These are phyloP conservation scores for Metahyphopichia silvanorum DNA, from an alignment of 805 yeast genomes.

Conservation along the genomic window DNA sequence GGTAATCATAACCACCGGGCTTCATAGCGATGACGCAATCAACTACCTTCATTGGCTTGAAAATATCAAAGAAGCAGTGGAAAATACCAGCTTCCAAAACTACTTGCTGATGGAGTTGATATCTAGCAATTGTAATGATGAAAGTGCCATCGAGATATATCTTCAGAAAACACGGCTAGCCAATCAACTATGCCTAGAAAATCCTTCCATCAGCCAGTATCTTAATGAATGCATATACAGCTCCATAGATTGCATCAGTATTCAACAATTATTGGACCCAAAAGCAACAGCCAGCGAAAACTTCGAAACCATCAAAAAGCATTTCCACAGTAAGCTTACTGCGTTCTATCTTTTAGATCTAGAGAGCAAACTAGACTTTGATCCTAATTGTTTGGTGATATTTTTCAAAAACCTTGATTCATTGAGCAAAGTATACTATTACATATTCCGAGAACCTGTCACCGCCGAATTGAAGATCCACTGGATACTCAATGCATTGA, in stretches of 20 bases:
- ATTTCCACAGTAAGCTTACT: slow-evolving; percentile 13
- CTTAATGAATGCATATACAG: slow-evolving; percentile 5
- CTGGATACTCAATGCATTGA: slow-evolving; percentile 17
- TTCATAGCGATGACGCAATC: slow-evolving; percentile 3
- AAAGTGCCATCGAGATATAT: slow-evolving; percentile 3
- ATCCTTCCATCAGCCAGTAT: slow-evolving; percentile 5
- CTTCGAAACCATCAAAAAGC: slow-evolving; percentile 14
- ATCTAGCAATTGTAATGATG: slow-evolving; percentile 3
- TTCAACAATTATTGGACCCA: slow-evolving; percentile 1
- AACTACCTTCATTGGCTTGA: slow-evolving; percentile 8
- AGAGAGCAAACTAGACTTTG: slow-evolving; percentile 10
- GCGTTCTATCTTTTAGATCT: slow-evolving; percentile 14
- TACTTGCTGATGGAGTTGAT: slow-evolving; percentile 4
- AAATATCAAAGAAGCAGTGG: slow-evolving; percentile 1
- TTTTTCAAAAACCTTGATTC: slow-evolving; percentile 16
- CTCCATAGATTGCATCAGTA: background rate
- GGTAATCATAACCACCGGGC: no score
- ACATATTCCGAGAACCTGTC: slow-evolving; percentile 13
- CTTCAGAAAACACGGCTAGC: background rate
- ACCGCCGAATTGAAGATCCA: slow-evolving; percentile 12
- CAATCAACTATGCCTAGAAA: slow-evolving; percentile 2
- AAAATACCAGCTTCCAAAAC: slow-evolving; percentile 2
- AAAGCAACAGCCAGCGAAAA: slow-evolving; percentile 7
- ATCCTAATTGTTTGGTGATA: slow-evolving; percentile 6
- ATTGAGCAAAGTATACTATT: slow-evolving; percentile 10